A percentile compares a stretch with the other conserved stretches of the same genome.
Evolutionary conservation across 2,329 filamentous ascomycete species (phyloP).

Genomic region (Shiraia sp.): DNA sequence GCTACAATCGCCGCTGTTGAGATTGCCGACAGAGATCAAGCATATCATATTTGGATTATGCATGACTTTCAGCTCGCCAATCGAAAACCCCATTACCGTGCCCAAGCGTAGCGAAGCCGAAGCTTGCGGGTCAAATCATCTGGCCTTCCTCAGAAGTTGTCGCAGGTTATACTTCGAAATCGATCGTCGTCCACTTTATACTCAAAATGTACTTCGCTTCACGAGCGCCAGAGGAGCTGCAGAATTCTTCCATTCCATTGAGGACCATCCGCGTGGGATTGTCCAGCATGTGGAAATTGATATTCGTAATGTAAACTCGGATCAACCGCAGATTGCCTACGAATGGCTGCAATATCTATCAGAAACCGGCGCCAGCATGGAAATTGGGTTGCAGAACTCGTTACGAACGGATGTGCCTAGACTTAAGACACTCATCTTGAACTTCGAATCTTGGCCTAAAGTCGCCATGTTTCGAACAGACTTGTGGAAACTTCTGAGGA

Average conservation of each 20-base stretch:
- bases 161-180: conserved; percentile 39
- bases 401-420: conserved; percentile 33
- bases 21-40: conserved; percentile 41
- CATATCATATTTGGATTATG: conserved; percentile 36
- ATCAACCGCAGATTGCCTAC: conserved; percentile 24
- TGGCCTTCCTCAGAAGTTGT: conserved; percentile 43
- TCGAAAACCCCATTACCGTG: conserved; percentile 27
- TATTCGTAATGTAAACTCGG: conserved; percentile 31
- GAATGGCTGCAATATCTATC: conserved; percentile 45
- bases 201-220: conserved; percentile 44
- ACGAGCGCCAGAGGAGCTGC: conserved; percentile 34
- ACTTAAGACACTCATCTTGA: conserved; percentile 39
- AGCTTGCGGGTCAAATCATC: conserved; percentile 13
- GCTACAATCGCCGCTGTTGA: conserved; percentile 36
- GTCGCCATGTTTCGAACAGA: conserved; percentile 33
- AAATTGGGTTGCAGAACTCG: conserved; percentile 23
- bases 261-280: conserved; percentile 17
- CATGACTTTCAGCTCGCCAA: conserved; percentile 28
- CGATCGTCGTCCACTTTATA: conserved; percentile 35
- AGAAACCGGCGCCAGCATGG: conserved; percentile 18
- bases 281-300: conserved; percentile 45
- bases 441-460: conserved; percentile 41
- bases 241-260: conserved; percentile 33
- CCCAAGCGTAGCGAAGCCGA: not conserved
- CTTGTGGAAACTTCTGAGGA: conserved; percentile 39